Base-by-base conservation (phyloP, 208 protist genomes). In the Leishmania arabica region DNA sequence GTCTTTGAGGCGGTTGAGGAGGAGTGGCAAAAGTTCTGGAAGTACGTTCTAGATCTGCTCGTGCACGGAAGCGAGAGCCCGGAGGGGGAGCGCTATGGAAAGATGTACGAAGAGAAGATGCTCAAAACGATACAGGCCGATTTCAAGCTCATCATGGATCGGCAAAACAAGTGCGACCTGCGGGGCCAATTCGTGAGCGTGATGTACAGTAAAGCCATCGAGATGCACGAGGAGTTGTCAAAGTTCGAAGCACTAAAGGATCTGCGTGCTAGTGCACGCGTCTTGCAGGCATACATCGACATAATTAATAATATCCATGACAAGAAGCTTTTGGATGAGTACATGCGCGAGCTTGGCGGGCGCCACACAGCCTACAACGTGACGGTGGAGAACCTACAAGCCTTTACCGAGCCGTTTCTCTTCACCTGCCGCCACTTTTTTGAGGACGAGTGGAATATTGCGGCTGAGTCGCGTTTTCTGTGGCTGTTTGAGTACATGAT, bases 21-120 rank as follows among this genome's bases (percentile, higher is more conserved):
- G n/a, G 90, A 95, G 74, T 96, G 93, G 91, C 37, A 86, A 31
- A 84, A 87, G 51, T 93, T 94, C 69, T 96, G 91, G 93, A 81
- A 78, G 40, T 80, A 81, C 0, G 64, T 95, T 19, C 77, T 94
- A 17, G 85, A 93, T 21, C 76, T 92, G 47, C 79, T 95, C 34
- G 77, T 89, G 80, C 85, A 91, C 65, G 90, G 91, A 58, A 90
- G 86, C 45, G 69, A 84, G 42, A 92, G 87, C 71, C 42, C 82
- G 2, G 87, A 94, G 72, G 91, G 91, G 1, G 90, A 95, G 74
- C 82, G 83, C 42, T 95, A 89, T 75, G 90, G 83, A 17, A 79
- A 81, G 70, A 53, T 90, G 49, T 81, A 90, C 76, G 84, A 91
- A 53, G 73, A 89, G 51, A 81, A 89, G 54, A 91, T 72, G 6